Conservation (phyloP, 192 early-diverging fungal species). For the Linderina pennispora region DNA sequence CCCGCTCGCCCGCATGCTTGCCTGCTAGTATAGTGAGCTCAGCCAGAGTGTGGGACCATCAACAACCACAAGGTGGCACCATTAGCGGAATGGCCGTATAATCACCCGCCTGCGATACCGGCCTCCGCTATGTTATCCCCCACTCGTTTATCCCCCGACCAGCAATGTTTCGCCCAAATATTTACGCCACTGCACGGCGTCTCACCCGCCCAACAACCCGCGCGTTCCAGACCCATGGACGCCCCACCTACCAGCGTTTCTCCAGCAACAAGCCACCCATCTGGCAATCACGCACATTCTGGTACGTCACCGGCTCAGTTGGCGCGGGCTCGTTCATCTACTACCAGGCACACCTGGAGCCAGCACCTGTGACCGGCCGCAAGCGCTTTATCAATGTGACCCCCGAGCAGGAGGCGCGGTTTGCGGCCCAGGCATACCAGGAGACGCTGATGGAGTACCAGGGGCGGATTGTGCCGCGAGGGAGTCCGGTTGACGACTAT, state of each 20-base stretch:
- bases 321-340: constrained; percentile 17
- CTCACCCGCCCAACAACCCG: too few species aligned
- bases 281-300: constrained; percentile 24
- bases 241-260: constrained; percentile 19
- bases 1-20: too few species aligned
- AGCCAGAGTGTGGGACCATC: too few species aligned
- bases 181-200: too few species aligned
- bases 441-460: constrained; percentile 63
- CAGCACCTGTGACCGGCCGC: constrained; percentile 42
- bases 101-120: too few species aligned
- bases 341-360: constrained; percentile 32
- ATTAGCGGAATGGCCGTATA: too few species aligned
- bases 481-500: constrained; percentile 54
- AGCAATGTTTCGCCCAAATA: too few species aligned
- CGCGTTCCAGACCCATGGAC: too few species aligned
- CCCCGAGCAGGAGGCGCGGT: constrained; percentile 14
- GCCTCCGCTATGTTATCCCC: too few species aligned
- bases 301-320: constrained; percentile 16
- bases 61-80: too few species aligned
- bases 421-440: constrained; percentile 66
- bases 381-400: constrained; percentile 44
- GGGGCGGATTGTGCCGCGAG: constrained; percentile 58
- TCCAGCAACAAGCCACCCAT: neutral
- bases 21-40: too few species aligned
- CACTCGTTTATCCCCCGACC: too few species aligned